phyloP scores from a whole-genome alignment of 352 stramenopile species.

The Pythium dissotocum region DNA sequence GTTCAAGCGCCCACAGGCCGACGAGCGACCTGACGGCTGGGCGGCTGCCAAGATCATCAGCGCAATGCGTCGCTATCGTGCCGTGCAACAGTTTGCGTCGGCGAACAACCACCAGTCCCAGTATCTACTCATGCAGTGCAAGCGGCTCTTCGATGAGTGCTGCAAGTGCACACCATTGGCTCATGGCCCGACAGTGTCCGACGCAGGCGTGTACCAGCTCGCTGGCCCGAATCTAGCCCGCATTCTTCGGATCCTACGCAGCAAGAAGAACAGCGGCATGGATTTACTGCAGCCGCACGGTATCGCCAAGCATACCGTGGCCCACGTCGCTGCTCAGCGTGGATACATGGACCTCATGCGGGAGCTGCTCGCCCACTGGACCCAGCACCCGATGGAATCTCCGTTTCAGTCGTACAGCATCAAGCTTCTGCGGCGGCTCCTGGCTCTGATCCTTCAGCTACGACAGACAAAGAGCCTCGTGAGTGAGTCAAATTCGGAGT shows the following conservation, averaged over 20 bases:
- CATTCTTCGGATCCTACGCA: slow-evolving; percentile 59
- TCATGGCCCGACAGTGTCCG: slow-evolving; percentile 47
- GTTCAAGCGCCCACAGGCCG: slow-evolving; percentile 28
- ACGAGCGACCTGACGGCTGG: slow-evolving; percentile 56
- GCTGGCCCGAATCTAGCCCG: slow-evolving; percentile 64
- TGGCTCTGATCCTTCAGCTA: slow-evolving; percentile 51
- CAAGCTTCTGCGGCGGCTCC: slow-evolving; percentile 44
- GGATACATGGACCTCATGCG: slow-evolving; percentile 65
- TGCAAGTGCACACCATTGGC: slow-evolving; percentile 62
- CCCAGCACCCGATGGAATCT: slow-evolving; percentile 57
- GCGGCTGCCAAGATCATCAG: slow-evolving; percentile 52
- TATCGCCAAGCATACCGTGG: slow-evolving; percentile 59
- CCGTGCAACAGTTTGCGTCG: slow-evolving; percentile 42
- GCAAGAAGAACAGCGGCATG: slow-evolving; percentile 53
- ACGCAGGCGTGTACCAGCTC: slow-evolving; percentile 65
- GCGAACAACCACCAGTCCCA: slow-evolving; percentile 38
- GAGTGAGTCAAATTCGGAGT: slow-evolving; percentile 57
- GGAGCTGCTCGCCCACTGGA: slow-evolving; percentile 65
- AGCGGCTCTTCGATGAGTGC: slow-evolving; percentile 77
- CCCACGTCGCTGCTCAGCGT: slow-evolving; percentile 66
- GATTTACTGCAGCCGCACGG: slow-evolving; percentile 69
- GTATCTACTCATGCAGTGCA: slow-evolving; percentile 59
- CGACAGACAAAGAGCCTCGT: slow-evolving; percentile 52
- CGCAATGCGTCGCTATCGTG: slow-evolving; percentile 58
- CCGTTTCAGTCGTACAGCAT: slow-evolving; percentile 69